Evolutionary conservation across 495 filamentous ascomycete species (phyloP).

Genomic region (Podospora sp.): DNA sequence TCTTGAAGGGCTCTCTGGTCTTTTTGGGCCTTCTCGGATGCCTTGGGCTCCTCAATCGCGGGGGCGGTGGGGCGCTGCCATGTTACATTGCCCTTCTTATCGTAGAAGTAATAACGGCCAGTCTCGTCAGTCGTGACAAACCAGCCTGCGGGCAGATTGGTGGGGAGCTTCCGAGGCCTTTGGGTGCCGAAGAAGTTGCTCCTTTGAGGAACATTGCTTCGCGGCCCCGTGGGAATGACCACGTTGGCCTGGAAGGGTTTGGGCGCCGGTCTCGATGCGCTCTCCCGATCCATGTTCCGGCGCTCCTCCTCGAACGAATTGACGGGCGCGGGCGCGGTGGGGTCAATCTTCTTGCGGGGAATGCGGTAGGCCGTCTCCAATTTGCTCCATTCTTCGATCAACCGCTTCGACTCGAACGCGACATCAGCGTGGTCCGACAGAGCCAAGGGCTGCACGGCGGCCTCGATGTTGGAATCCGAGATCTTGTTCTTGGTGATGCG

Average conservation of each 20-base stretch:
- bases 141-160: slow-evolving; percentile 77
- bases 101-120: slow-evolving; percentile 81
- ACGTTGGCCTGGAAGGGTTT: slow-evolving; percentile 39
- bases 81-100: slow-evolving; percentile 68
- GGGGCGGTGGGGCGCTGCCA: slow-evolving; percentile 76
- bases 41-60: slow-evolving; percentile 64
- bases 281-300: slow-evolving; percentile 65
- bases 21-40: slow-evolving; percentile 61
- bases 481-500: slow-evolving; percentile 97
- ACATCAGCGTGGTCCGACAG: slow-evolving; percentile 74
- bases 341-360: slow-evolving; percentile 68
- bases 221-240: slow-evolving; percentile 63
- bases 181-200: slow-evolving; percentile 61
- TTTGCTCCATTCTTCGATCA: slow-evolving; percentile 85
- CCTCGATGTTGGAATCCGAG: slow-evolving; percentile 92
- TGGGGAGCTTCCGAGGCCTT: slow-evolving; percentile 57
- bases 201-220: slow-evolving; percentile 65
- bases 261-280: slow-evolving; percentile 35
- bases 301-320: slow-evolving; percentile 66
- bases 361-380: slow-evolving; percentile 94
- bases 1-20: slow-evolving; percentile 65
- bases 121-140: slow-evolving; percentile 65
- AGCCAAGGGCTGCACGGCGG: slow-evolving; percentile 71
- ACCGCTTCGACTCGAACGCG: slow-evolving; percentile 63
- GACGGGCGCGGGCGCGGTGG: slow-evolving; percentile 37